Evolutionary conservation across 225 moss, liverwort and hornwort species (phyloP), one percentile per base, ranked within the genome.

Genomic region (Asterella californica): DNA sequence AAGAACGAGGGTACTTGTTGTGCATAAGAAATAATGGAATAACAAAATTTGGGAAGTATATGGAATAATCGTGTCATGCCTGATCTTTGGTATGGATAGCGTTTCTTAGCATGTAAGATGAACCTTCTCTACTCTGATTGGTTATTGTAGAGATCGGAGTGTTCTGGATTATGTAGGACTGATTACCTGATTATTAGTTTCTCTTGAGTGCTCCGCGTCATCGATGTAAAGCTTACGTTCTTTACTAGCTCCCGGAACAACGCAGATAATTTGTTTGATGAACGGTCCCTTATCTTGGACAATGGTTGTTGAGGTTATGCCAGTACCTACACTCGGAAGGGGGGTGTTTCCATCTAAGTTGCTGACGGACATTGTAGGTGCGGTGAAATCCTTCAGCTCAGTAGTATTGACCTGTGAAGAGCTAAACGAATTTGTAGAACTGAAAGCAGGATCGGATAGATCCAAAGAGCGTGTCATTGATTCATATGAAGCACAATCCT

Each of bases 231-330:
- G 24, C 30, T 32, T 53, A 30, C 0, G 9, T 6, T 5, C 76
- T 61, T 37, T 45, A 61, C 29, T 24, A 10, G 37, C 38, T 59
- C 38, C 38, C 14, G 76, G 24, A 17, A 33, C 21, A 63, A 42
- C 36, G 22, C 76, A 76, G 4, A 76, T 76, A 38, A 76, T 76
- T 27, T 76, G 76, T 61, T 76, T 76, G 42, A 25, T 0, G n/a
- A 76, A 76, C 15, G 60, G 60, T 21, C 61, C 61, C 8, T 9
- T 12, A 74, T 47, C 52, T n/a, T 24, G 45, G 18, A 25, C n/a
- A 46, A 45, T 66, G 36, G 14, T 48, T 32, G 57, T 55, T 15
- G 54, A 0, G 19, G 8, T 57, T 12, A 18, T 22, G 9, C 19
- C 32, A 33, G 24, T 34, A 55, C 18, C n/a, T 8, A 33, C 11